Conservation (phyloP, 352 stramenopile genomes). For the Blastocystis sp. region DNA sequence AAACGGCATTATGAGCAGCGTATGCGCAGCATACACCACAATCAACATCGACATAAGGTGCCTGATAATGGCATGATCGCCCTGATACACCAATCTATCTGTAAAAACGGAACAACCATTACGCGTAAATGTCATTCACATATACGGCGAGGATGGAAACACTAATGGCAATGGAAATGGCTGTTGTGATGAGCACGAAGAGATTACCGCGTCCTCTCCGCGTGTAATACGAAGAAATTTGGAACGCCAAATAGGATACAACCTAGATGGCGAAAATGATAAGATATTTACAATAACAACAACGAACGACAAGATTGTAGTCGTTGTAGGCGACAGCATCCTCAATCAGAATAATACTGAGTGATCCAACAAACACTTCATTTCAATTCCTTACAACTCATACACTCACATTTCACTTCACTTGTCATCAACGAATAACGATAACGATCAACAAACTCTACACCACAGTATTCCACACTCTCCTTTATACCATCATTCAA, state of each 20-base stretch:
- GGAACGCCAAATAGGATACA: background rate
- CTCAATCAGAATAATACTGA: too few relatives aligned
- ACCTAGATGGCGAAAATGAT: background rate
- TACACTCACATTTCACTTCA: too few relatives aligned
- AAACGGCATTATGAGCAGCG: background rate
- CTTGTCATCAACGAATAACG: too few relatives aligned
- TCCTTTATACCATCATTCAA: background rate
- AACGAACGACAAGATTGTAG: slow-evolving; percentile 19
- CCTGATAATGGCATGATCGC: slow-evolving; percentile 8
- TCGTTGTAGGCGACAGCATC: slow-evolving; percentile 13
- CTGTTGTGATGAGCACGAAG: background rate
- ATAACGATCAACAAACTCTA: too few relatives aligned
- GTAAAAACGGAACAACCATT: background rate
- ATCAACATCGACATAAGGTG: slow-evolving; percentile 25
- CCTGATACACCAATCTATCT: slow-evolving; percentile 29
- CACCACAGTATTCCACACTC: background rate
- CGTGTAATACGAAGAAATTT: slow-evolving; percentile 22
- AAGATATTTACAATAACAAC: slow-evolving; percentile 19
- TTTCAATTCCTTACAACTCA: too few relatives aligned
- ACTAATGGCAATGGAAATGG: slow-evolving; percentile 9
- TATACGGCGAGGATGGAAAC: slow-evolving; percentile 37
- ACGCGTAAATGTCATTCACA: slow-evolving; percentile 53
- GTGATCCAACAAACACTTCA: too few relatives aligned
- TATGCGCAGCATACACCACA: slow-evolving; percentile 2
- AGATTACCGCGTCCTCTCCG: background rate